These are phyloP conservation scores for Comarum palustre DNA, from an alignment of 306 rosid species.

Conservation along the genomic window DNA sequence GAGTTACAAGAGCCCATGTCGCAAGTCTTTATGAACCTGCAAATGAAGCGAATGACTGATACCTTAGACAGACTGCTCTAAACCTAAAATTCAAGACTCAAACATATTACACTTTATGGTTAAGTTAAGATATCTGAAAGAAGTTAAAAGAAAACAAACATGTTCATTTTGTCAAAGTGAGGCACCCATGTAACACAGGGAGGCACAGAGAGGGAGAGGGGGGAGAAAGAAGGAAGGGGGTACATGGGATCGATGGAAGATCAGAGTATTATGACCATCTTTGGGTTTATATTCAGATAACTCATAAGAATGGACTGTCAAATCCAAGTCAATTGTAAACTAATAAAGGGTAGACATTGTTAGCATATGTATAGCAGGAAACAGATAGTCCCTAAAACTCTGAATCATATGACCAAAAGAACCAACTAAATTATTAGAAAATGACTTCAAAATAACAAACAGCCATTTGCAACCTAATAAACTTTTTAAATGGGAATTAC, in stretches of 20 bases:
- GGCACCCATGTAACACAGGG: background rate
- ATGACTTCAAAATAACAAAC: background rate
- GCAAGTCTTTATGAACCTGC: conserved; percentile 96
- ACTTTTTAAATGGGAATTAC: too few relatives aligned
- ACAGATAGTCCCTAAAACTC: background rate
- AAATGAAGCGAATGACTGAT: conserved; percentile 18
- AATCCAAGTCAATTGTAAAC: background rate
- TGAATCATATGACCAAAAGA: background rate
- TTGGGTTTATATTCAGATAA: conserved; percentile 1
- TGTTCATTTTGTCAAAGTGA: background rate
- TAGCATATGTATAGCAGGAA: background rate
- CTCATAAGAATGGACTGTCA: background rate
- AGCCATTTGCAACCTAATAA: background rate
- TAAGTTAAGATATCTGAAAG: background rate
- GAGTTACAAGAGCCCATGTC: conserved; percentile 78
- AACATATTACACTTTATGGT: background rate
- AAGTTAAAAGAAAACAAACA: background rate
- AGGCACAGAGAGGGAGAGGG: background rate
- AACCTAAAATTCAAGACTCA: background rate
- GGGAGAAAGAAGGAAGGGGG: background rate
- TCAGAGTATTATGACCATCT: background rate
- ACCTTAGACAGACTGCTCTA: conserved; percentile 14
- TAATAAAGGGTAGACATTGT: background rate
- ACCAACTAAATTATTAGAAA: background rate
- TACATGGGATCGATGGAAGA: background rate